Conservation (phyloP, 2,329 filamentous ascomycete genomes). For the Domatiomyces globalis region DNA sequence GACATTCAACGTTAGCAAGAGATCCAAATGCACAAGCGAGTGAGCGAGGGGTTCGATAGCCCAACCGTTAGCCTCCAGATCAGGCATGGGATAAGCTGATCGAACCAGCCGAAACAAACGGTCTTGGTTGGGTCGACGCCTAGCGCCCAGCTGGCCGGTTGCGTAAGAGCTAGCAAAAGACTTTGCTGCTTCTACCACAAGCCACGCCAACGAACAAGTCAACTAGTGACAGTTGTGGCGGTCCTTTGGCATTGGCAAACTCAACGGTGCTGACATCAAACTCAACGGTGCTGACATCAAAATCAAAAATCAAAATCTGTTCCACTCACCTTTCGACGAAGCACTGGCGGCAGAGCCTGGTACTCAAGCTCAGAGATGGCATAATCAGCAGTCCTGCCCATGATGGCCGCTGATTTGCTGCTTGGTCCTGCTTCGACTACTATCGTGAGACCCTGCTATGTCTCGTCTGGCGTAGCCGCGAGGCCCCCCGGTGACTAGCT, state of each 20-base stretch:
- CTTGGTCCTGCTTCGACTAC: no score
- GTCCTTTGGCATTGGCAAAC: background rate
- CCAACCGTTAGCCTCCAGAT: background rate
- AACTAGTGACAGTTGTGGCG: background rate
- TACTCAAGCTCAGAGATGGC: conserved; percentile 25
- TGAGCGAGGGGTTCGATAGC: conserved; percentile 2
- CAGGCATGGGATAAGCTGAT: background rate
- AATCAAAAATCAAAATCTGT: conserved; percentile 6
- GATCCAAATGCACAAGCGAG: conserved; percentile 12
- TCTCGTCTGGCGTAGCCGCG: no score
- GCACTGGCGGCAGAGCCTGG: conserved; percentile 40
- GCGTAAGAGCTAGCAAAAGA: no score
- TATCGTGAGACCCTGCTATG: no score
- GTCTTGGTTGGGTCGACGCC: background rate
- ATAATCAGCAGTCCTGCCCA: background rate
- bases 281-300: background rate
- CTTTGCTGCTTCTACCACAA: background rate
- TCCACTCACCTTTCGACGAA: conserved; percentile 43
- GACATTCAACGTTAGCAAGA: conserved; percentile 15
- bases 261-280: background rate
- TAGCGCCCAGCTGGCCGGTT: no score
- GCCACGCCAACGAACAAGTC: background rate
- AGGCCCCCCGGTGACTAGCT: no score
- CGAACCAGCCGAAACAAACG: background rate
- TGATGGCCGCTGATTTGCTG: background rate